Conservation (phyloP, 1,284 basidiomycete species). For the Heterobasidion occidentale region DNA sequence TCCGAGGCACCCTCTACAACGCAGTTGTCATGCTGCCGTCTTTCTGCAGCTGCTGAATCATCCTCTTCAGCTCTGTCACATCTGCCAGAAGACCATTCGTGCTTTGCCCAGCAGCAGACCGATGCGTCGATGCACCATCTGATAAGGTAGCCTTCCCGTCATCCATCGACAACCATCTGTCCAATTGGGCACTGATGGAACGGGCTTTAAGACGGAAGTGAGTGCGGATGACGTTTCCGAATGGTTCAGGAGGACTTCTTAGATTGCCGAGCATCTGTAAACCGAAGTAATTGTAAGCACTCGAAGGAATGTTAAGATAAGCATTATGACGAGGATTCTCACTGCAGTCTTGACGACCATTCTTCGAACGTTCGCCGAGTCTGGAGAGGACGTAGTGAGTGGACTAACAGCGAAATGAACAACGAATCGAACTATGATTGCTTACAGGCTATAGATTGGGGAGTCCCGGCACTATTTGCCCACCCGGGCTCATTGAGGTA, state of each 20-base stretch:
- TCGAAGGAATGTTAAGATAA: not conserved
- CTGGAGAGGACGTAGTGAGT: slow-evolving; percentile 27
- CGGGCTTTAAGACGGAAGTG: slow-evolving; percentile 84
- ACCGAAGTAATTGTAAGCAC: not conserved
- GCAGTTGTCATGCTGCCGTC: not conserved
- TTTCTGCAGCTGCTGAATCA: slow-evolving; percentile 38
- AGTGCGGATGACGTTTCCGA: slow-evolving; percentile 76
- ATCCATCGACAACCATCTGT: slow-evolving; percentile 68
- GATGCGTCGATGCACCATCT: slow-evolving; percentile 41
- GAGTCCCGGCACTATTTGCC: slow-evolving; percentile 63
- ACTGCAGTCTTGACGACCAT: slow-evolving; percentile 87
- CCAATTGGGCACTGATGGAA: slow-evolving; percentile 65
- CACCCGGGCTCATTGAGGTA: slow-evolving; percentile 88
- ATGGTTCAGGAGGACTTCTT: slow-evolving; percentile 74
- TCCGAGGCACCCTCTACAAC: not conserved
- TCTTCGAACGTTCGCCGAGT: slow-evolving; percentile 79
- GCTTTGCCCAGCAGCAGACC: slow-evolving; percentile 30
- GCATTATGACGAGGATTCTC: slow-evolving; percentile 17
- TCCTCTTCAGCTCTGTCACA: slow-evolving; percentile 56
- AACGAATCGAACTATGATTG: slow-evolving; percentile 1
- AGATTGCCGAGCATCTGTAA: slow-evolving; percentile 79
- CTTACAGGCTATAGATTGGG: slow-evolving; percentile 68
- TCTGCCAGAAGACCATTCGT: slow-evolving; percentile 57
- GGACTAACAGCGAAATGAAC: not conserved
- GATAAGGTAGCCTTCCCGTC: slow-evolving; percentile 49